Evolutionary conservation across 2,329 filamentous ascomycete genomes (phyloP), one percentile per base, ranked within the genome.

Genomic region (Fusarium sp.): DNA sequence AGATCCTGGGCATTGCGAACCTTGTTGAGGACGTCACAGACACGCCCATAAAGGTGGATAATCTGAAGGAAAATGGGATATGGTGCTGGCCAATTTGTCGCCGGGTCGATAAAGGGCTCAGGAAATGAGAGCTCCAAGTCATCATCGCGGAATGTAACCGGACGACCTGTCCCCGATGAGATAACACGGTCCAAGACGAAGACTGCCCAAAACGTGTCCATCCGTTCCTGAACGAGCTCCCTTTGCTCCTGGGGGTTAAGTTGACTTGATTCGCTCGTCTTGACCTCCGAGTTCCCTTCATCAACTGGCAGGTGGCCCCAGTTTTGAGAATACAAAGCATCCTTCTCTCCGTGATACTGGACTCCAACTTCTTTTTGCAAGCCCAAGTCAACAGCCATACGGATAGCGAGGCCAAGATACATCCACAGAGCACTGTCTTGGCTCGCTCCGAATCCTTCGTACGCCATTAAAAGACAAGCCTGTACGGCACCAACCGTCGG

Each of bases 391-490:
- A 92, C 87, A 1, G 90, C 90, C 88, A 94, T 91, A 15, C 93
- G 89, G 62, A 97, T 97, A 0, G 93, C 90, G 50, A 95, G 89
- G 0, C 93, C 94, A 2, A 97, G 83, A 74, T 96, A 97, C 93
- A 97, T 96, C 93, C 94, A 97, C 8, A 97, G 78, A 1, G 93
- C 92, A 75, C 93, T 96, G 73, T 97, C 94, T 71, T 94, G 92
- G 68, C 93, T 92, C 12, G 92, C 91, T 2, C 93, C 94, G 70
- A 97, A 97, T 42, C 94, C 91, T 69, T 96, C 93, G 73, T 97
- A 97, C 0, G 93, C 93, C 79, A 97, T 87, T 26, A 97, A 80
- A 12, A 97, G 79, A 47, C 91, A 94, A 1, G 93, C 92, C 72
- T 97, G 94, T 0, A 96, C 92, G 11, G 92, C 93, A 23, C 91